phyloP scores from a whole-genome alignment of 495 filamentous ascomycete genomes.

The Mycothermus thermophilus region DNA sequence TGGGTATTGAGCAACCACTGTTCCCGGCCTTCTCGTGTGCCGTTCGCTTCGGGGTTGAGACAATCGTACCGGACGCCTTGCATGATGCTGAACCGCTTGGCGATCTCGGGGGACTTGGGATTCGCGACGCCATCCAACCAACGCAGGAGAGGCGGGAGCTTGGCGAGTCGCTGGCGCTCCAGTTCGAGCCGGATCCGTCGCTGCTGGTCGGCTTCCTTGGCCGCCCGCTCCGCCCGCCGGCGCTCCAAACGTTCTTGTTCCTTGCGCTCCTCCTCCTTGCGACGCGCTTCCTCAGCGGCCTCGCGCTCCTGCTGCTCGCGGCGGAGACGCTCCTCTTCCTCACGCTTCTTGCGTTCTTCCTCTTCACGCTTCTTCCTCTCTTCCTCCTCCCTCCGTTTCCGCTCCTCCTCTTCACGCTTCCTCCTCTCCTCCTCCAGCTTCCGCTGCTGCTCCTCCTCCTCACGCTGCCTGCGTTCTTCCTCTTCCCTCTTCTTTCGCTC shows the following conservation, averaged over 20 bases:
- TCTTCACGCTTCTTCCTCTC: slow-evolving; percentile 23
- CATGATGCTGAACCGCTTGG: slow-evolving; percentile 36
- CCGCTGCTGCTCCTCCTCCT: slow-evolving; percentile 20
- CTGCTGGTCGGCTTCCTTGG: slow-evolving; percentile 42
- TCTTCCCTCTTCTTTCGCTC: slow-evolving; percentile 32
- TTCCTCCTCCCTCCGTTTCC: slow-evolving; percentile 19
- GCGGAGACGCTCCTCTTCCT: slow-evolving; percentile 29
- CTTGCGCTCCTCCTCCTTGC: slow-evolving; percentile 26
- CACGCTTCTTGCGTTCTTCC: slow-evolving; percentile 20
- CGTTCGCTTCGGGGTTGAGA: slow-evolving; percentile 33
- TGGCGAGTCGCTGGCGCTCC: slow-evolving; percentile 33
- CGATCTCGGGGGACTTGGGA: slow-evolving; percentile 32
- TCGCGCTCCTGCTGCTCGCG: slow-evolving; percentile 28
- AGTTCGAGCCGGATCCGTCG: slow-evolving; percentile 32
- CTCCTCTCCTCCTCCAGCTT: slow-evolving; percentile 15
- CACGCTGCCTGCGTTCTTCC: slow-evolving; percentile 33
- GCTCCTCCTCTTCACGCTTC: slow-evolving; percentile 37
- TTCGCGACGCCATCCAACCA: slow-evolving; percentile 39
- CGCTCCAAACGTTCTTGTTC: slow-evolving; percentile 20
- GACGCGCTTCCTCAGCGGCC: slow-evolving; percentile 31
- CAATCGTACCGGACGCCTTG: slow-evolving; percentile 42
- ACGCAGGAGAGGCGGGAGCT: slow-evolving; percentile 36
- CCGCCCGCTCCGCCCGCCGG: slow-evolving; percentile 41
- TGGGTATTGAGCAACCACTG: slow-evolving; percentile 68
- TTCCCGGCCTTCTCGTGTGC: slow-evolving; percentile 38